Evolutionary conservation across 805 yeast genomes (phyloP).

Genomic region (Millerozyma miso): DNA sequence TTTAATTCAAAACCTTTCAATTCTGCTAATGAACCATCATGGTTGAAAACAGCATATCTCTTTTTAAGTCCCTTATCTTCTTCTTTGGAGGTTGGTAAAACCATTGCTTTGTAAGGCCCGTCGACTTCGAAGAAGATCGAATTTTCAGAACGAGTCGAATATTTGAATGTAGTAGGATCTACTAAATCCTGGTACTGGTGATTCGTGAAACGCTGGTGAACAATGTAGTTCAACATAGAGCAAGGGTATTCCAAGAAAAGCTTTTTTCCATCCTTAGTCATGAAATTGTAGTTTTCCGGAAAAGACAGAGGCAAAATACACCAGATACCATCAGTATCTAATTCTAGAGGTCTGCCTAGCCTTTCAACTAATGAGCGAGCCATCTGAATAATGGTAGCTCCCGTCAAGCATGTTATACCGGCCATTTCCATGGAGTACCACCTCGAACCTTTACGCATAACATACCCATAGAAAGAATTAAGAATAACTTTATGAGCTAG

Average conservation of each 20-base stretch:
- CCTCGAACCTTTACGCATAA: conserved; percentile 97
- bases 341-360: conserved; percentile 89
- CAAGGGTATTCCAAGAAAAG: conserved; percentile 86
- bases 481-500: conserved; percentile 95
- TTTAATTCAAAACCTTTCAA: conserved; percentile 95
- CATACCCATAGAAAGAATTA: conserved; percentile 96
- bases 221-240: conserved; percentile 90
- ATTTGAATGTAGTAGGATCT: conserved; percentile 64
- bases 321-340: conserved; percentile 99
- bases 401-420: conserved; percentile 96
- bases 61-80: conserved; percentile 96
- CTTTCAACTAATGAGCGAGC: conserved; percentile 89
- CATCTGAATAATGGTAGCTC: conserved; percentile 97
- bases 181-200: conserved; percentile 87
- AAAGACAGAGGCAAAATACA: conserved; percentile 91
- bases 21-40: conserved; percentile 92
- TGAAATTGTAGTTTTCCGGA: conserved; percentile 81
- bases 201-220: conserved; percentile 87
- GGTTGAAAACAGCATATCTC: conserved; percentile 94
- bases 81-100: conserved; percentile 93
- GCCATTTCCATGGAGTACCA: conserved; percentile 99
- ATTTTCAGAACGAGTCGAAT: conserved; percentile 80
- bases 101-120: conserved; percentile 98
- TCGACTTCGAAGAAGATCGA: conserved; percentile 97
- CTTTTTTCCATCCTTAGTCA: conserved; percentile 71